Evolutionary conservation across 495 filamentous ascomycete genomes (phyloP).

Genomic region (Aspergillus steynii): DNA sequence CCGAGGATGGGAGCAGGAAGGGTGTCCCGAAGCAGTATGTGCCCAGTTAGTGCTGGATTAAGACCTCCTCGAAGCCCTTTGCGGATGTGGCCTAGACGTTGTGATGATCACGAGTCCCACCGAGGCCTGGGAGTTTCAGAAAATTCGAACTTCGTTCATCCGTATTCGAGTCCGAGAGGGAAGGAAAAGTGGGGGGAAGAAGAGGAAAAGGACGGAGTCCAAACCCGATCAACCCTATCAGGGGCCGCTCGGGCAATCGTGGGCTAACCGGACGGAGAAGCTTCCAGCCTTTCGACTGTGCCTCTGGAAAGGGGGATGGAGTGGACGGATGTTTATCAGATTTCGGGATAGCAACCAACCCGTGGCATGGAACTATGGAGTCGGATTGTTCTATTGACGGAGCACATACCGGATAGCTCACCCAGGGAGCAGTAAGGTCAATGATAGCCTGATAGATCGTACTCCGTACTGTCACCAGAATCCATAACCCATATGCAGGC

Average conservation of each 20-base stretch:
- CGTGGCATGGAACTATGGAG: neutral
- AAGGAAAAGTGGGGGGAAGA: neutral
- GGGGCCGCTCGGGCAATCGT: too few relatives aligned
- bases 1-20: too few relatives aligned
- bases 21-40: too few relatives aligned
- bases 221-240: neutral
- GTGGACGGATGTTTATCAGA: conserved; percentile 10
- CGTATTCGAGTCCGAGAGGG: neutral
- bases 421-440: too few relatives aligned
- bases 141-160: neutral
- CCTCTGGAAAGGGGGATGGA: too few relatives aligned
- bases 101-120: conserved; percentile 2
- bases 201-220: neutral
- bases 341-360: conserved; percentile 10
- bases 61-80: neutral
- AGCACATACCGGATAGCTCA: too few relatives aligned
- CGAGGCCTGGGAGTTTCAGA: neutral
- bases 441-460: too few relatives aligned
- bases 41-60: neutral
- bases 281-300: too few relatives aligned
- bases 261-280: too few relatives aligned
- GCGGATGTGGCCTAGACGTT: neutral
- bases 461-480: too few relatives aligned
- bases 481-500: too few relatives aligned
- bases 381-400: too few relatives aligned